A percentile compares a stretch with the other conserved stretches of the same genome.
Conservation (phyloP, 2,329 filamentous ascomycete species). For the Cladosporium sp. region DNA sequence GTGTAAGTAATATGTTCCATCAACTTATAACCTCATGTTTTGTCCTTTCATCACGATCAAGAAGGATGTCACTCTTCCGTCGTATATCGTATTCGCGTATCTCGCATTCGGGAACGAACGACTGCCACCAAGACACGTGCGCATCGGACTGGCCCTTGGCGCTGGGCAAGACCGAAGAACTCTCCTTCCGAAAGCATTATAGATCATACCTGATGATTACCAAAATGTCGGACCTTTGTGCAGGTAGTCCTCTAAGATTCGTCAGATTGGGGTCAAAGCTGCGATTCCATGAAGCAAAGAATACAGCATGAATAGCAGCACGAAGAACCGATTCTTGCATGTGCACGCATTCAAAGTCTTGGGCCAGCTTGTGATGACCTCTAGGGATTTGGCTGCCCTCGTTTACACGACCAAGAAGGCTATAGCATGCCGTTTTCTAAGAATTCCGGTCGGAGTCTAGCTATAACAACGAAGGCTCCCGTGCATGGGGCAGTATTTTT, state of each 20-base stretch:
- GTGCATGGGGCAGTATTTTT: neutral
- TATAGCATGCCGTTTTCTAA: neutral
- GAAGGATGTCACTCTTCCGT: neutral
- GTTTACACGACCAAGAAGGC: neutral
- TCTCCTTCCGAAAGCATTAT: neutral
- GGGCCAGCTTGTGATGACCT: neutral
- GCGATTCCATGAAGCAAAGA: neutral
- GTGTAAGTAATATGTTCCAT: neutral
- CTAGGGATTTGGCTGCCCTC: neutral
- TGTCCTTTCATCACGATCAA: neutral
- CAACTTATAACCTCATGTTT: too few relatives aligned
- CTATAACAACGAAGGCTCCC: neutral
- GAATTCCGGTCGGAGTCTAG: too few relatives aligned
- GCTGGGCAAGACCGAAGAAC: neutral
- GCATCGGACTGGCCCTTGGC: neutral
- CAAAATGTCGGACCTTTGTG: neutral
- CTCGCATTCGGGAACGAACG: neutral
- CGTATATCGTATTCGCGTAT: neutral
- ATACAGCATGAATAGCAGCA: neutral
- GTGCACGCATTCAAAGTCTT: neutral
- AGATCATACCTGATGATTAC: neutral
- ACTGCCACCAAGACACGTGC: conserved; percentile 1
- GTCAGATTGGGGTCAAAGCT: neutral
- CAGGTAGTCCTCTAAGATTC: neutral
- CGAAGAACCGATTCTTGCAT: neutral